Percentiles rank a stretch among this genome's conserved stretches.
Conservation (phyloP, 1,284 basidiomycete species). For the Leccinum fallax region DNA sequence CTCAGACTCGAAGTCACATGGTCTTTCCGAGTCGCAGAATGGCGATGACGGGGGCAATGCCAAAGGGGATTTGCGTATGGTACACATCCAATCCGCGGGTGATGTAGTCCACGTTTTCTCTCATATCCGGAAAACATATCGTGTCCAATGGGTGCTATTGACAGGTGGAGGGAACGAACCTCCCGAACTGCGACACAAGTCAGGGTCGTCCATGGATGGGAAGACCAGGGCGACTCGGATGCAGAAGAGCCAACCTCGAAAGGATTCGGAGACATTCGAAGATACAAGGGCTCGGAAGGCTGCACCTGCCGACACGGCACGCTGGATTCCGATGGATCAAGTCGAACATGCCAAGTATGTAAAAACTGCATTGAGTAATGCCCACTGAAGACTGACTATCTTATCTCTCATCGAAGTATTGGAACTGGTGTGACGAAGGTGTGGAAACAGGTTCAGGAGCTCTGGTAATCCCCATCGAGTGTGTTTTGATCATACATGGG, state of each 20-base stretch:
- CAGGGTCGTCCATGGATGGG: background rate
- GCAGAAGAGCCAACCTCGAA: constrained; percentile 18
- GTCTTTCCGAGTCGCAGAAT: background rate
- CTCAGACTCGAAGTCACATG: constrained; percentile 10
- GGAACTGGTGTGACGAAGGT: constrained; percentile 65
- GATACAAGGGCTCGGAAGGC: constrained; percentile 15
- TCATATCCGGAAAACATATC: constrained; percentile 90
- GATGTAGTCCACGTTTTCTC: constrained; percentile 86
- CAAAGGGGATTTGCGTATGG: constrained; percentile 38
- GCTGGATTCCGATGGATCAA: constrained; percentile 58
- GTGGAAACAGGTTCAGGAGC: constrained; percentile 46
- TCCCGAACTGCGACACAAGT: constrained; percentile 33
- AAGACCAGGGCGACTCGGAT: background rate
- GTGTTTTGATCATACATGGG: constrained; percentile 1
- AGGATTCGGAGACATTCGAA: constrained; percentile 8
- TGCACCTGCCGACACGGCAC: constrained; percentile 18
- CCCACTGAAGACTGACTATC: background rate
- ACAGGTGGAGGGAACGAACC: constrained; percentile 48
- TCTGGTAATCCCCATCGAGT: constrained; percentile 25
- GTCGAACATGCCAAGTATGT: constrained; percentile 68
- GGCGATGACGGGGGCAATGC: background rate
- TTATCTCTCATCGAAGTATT: constrained; percentile 42
- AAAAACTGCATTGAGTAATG: background rate
- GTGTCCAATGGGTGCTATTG: constrained; percentile 71
- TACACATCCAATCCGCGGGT: constrained; percentile 53